A percentile compares a stretch with the other conserved stretches of the same genome.
Conservation (phyloP, 106 monocot species). For the Phalaenopsis equestris region DNA sequence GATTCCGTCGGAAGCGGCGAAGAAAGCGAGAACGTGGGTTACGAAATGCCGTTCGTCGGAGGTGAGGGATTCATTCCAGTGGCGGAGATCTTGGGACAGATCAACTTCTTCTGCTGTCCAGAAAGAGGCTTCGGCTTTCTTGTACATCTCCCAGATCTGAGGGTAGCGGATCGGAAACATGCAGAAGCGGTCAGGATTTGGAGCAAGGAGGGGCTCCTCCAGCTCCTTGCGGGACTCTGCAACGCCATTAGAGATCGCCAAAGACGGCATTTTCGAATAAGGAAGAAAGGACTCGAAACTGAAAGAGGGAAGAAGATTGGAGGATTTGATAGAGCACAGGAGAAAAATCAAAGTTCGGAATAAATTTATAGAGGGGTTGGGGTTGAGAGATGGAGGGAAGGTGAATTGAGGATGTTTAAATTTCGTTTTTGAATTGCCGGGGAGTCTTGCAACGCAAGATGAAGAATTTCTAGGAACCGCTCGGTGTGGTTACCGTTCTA, state of each 20-base stretch:
- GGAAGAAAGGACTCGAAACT: not conserved
- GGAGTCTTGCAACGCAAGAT: not conserved
- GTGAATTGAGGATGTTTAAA: not conserved
- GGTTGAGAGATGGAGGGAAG: not conserved
- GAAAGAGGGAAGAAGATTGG: not conserved
- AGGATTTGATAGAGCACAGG: not conserved
- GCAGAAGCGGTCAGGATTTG: constrained; percentile 77
- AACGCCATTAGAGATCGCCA: not conserved
- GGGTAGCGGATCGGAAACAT: constrained; percentile 89
- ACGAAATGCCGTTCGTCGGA: constrained; percentile 83
- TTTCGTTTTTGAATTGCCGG: not conserved
- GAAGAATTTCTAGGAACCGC: not conserved
- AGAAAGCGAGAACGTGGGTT: constrained; percentile 89
- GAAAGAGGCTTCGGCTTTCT: constrained; percentile 90
- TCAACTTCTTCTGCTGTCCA: constrained; percentile 97
- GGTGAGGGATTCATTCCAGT: constrained; percentile 56
- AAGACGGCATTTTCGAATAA: not conserved
- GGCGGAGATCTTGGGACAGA: constrained; percentile 53
- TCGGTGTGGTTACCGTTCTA: not conserved
- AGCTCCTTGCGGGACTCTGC: constrained; percentile 16
- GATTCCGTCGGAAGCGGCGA: constrained; percentile 86
- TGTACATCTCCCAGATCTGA: constrained; percentile 91
- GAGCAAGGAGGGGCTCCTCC: constrained; percentile 63
- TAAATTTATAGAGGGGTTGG: not conserved
- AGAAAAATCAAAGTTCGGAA: not conserved